These are phyloP conservation scores for Yamadazyma songkhlaensis DNA, from an alignment of 1,139 yeast species.

Conservation along the genomic window DNA sequence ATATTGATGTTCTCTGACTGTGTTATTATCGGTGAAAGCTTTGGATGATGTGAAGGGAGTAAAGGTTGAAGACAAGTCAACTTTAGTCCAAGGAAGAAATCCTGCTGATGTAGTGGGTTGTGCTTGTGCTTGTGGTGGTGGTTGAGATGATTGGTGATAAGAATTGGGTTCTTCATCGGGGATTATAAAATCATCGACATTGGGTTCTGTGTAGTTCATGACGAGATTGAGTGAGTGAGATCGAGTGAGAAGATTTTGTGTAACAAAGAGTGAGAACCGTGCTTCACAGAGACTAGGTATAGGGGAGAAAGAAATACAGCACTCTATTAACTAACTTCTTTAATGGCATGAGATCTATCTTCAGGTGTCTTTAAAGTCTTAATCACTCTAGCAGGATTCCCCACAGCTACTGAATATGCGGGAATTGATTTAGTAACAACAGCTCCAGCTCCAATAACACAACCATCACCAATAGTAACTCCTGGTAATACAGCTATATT, in stretches of 20 bases:
- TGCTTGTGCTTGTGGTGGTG: constrained; percentile 2
- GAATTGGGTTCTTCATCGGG: constrained; percentile 20
- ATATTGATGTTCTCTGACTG: constrained; percentile 67
- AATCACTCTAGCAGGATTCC: constrained; percentile 57
- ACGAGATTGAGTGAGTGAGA: no score
- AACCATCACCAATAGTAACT: constrained; percentile 60
- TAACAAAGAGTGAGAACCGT: no score
- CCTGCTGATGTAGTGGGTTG: constrained; percentile 7
- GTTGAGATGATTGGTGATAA: constrained; percentile 1
- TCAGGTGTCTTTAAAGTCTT: constrained; percentile 9
- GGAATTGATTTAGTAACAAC: constrained; percentile 60
- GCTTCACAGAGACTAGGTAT: no score
- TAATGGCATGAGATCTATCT: constrained; percentile 10
- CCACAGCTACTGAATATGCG: constrained; percentile 51
- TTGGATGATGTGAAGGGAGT: constrained; percentile 32
- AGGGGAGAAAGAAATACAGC: no score
- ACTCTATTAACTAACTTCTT: constrained; percentile 3
- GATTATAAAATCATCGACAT: constrained; percentile 24
- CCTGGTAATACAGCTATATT: constrained; percentile 58
- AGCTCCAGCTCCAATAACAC: constrained; percentile 67
- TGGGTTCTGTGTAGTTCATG: constrained; percentile 3
- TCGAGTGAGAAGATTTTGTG: no score
- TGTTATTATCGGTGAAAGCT: constrained; percentile 44
- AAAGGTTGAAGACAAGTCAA: constrained; percentile 39
- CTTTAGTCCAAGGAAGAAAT: constrained; percentile 21